Evolutionary conservation across 129 eudicot species (phyloP).

Genomic region (Oenanthe sinensis): DNA sequence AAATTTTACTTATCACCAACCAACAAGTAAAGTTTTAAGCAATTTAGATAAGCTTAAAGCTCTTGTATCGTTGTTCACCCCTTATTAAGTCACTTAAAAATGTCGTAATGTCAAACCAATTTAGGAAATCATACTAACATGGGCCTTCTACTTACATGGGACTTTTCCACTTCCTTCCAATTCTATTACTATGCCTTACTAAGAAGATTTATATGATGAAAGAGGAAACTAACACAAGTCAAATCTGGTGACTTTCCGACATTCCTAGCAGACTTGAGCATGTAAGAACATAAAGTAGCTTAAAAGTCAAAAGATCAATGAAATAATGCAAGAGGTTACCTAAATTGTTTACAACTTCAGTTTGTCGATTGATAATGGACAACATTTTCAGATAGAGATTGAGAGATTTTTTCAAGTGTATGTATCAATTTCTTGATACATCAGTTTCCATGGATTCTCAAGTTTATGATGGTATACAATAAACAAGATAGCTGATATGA

Average conservation of each 20-base stretch:
- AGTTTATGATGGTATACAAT: neutral
- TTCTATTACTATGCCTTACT: neutral
- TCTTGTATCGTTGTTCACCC: no score
- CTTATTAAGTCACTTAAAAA: neutral
- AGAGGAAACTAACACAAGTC: no score
- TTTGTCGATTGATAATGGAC: neutral
- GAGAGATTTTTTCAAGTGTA: neutral
- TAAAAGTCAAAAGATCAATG: neutral
- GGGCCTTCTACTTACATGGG: no score
- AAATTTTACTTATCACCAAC: neutral
- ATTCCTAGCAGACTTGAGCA: neutral
- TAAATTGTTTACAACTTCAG: neutral
- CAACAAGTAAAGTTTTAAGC: no score
- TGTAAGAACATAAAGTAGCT: neutral
- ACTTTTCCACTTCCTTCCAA: neutral
- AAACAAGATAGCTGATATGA: neutral
- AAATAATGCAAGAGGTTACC: neutral
- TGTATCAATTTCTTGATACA: neutral
- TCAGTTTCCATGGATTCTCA: neutral
- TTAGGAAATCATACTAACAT: no score
- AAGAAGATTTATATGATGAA: neutral
- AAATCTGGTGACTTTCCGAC: neutral
- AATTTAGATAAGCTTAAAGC: no score
- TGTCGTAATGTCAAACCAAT: neutral
- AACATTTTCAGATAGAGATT: neutral